Base-by-base conservation (phyloP, 108 stramenopile species). In the Cyclotella atomus region DNA sequence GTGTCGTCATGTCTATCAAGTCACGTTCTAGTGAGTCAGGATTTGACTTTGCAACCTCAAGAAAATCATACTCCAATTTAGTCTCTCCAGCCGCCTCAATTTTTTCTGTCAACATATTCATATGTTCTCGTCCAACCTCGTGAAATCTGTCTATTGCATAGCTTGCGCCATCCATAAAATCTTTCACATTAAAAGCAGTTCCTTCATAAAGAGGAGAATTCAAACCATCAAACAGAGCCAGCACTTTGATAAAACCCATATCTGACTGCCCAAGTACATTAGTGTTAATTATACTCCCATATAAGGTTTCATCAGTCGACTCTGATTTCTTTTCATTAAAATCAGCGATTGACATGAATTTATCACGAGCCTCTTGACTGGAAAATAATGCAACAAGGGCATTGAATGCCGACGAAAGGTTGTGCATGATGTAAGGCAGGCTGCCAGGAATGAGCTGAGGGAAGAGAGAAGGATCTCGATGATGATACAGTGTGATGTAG, bases 71-170 rank as follows among this genome's bases (percentile, higher is more conserved):
- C 6, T 54, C 29, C 15, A 53, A 28, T 19, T 59, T 38, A 24
- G 41, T 21, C 3, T 79, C 47, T 38, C 55, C 43, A 3, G 3
- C 52, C 33, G 27, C 52, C 36, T 38, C 52, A 21, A 54, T 10
- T 16, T 28, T 35, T 35, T 34, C 52, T 35, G 33, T 21, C 57
- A 61, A 38, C 14, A 34, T 29, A 27, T 50, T 62, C 47, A 52
- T 33, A n/a, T 61, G 19, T 24, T 57, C 55, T 12, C 62, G 53
- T 16, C 60, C 50, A 24, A 54, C 24, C n/a, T 36, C 43, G 35
- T 92, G 91, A 70, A 87, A 91, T 25, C 85, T 83, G 60, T 91
- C 77, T 46, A 94, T 68, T 17, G 93, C 91, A 36, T 84, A 90
- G 7, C 72, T 83, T 9, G 85, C 85, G n/a, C 88, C 91, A 21